These are phyloP conservation scores for Candida sojae DNA, from an alignment of 1,139 yeast genomes.

Conservation along the genomic window DNA sequence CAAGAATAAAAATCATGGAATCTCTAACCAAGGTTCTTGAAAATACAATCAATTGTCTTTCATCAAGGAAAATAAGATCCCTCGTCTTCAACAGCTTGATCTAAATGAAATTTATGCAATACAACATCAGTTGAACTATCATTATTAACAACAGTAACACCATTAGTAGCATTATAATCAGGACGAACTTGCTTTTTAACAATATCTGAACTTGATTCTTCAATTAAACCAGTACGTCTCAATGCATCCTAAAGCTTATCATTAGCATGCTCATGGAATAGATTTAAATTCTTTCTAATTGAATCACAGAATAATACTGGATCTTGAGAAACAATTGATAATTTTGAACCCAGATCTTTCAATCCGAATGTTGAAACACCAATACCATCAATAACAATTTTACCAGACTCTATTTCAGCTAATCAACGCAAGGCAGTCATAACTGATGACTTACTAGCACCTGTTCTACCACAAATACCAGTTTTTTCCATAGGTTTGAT, in stretches of 20 bases:
- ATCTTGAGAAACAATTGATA: conserved; percentile 90
- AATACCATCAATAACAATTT: conserved; percentile 57
- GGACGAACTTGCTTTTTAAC: conserved; percentile 18
- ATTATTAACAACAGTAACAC: not conserved
- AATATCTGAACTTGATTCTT: conserved; percentile 21
- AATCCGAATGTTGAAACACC: conserved; percentile 72
- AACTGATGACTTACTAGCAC: conserved; percentile 77
- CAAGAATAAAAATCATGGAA: conserved; percentile 38
- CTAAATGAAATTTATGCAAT: conserved; percentile 42
- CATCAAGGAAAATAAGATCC: conserved; percentile 44
- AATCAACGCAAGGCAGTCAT: conserved; percentile 67
- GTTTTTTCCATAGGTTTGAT: conserved; percentile 61
- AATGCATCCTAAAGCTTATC: conserved; percentile 35
- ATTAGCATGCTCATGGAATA: conserved; percentile 41
- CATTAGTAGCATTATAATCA: conserved; percentile 2
- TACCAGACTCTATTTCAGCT: conserved; percentile 54
- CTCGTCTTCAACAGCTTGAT: conserved; percentile 41
- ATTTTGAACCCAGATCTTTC: conserved; percentile 71
- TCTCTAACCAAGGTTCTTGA: conserved; percentile 44
- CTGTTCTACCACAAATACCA: conserved; percentile 81
- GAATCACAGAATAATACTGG: conserved; percentile 89
- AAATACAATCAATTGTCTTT: conserved; percentile 42
- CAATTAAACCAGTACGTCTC: conserved; percentile 33
- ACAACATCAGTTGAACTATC: conserved; percentile 11
- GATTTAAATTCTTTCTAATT: conserved; percentile 77